Conservation (phyloP, 2,329 filamentous ascomycete species). For the Falciphora oryzae region DNA sequence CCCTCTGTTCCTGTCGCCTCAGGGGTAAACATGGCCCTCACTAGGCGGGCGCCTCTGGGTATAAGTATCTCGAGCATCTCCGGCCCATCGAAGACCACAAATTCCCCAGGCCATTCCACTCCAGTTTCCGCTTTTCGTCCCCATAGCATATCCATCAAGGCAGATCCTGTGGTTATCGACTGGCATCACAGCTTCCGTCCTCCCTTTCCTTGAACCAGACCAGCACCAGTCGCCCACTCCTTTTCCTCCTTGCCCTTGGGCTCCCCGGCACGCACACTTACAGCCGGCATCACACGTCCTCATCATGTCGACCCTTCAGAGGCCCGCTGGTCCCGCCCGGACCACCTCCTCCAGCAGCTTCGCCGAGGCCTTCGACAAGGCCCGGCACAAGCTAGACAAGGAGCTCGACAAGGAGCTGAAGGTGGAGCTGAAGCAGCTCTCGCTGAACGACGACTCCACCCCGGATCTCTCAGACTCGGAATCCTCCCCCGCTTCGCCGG, state of each 20-base stretch:
- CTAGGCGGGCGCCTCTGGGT: neutral
- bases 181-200: neutral
- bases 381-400: conserved; percentile 23
- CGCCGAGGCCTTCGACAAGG: conserved; percentile 26
- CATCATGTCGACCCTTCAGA: conserved; percentile 21
- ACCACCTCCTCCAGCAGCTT: conserved; percentile 27
- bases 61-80: neutral
- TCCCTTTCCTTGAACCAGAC: neutral
- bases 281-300: neutral
- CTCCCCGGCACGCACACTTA: neutral
- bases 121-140: conserved; percentile 6
- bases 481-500: conserved; percentile 8
- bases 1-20: neutral
- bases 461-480: conserved; percentile 11
- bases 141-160: conserved; percentile 1
- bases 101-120: conserved; percentile 1
- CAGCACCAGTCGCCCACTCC: neutral
- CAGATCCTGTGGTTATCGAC: conserved; percentile 2
- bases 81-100: neutral
- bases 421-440: conserved; percentile 14
- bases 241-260: neutral
- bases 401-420: conserved; percentile 18
- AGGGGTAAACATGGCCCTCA: neutral
- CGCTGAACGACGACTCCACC: conserved; percentile 14
- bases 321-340: conserved; percentile 23